phyloP scores from a whole-genome alignment of 805 yeast species.

The Metschnikowia amazonensis region DNA sequence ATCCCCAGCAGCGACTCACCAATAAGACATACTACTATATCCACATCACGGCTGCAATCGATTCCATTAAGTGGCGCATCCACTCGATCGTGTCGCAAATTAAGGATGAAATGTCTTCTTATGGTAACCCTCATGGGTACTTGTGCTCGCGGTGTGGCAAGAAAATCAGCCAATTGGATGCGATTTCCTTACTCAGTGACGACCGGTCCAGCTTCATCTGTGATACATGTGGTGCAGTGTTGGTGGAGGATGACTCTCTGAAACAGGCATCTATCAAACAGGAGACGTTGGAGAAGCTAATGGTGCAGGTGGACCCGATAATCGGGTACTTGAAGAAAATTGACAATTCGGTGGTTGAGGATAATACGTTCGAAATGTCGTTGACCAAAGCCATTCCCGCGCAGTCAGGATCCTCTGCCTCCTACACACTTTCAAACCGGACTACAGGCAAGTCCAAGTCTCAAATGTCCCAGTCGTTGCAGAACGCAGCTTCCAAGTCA shows the following conservation, averaged over 20 bases:
- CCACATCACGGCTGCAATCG: constrained; percentile 90
- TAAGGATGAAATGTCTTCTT: constrained; percentile 78
- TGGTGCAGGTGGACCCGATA: constrained; percentile 87
- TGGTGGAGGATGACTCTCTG: constrained; percentile 85
- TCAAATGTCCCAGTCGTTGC: constrained; percentile 30
- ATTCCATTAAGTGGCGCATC: constrained; percentile 93
- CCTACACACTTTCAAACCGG: constrained; percentile 60
- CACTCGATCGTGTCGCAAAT: constrained; percentile 76
- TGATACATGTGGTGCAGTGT: constrained; percentile 70
- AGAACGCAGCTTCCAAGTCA: constrained; percentile 54
- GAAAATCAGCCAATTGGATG: constrained; percentile 82
- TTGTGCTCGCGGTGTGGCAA: constrained; percentile 82
- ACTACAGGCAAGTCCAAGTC: constrained; percentile 30
- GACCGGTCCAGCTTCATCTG: constrained; percentile 81
- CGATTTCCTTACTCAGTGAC: constrained; percentile 73
- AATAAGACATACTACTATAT: constrained; percentile 80
- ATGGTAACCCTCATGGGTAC: constrained; percentile 90
- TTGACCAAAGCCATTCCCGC: constrained; percentile 83
- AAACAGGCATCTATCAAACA: constrained; percentile 79
- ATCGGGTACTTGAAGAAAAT: constrained; percentile 68
- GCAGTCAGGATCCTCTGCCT: constrained; percentile 61
- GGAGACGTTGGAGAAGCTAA: constrained; percentile 72
- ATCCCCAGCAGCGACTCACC: constrained; percentile 59
- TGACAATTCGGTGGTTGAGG: constrained; percentile 39
- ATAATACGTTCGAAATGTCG: constrained; percentile 46